Conservation (phyloP, 1,284 basidiomycete genomes). For the Boletus mariae region DNA sequence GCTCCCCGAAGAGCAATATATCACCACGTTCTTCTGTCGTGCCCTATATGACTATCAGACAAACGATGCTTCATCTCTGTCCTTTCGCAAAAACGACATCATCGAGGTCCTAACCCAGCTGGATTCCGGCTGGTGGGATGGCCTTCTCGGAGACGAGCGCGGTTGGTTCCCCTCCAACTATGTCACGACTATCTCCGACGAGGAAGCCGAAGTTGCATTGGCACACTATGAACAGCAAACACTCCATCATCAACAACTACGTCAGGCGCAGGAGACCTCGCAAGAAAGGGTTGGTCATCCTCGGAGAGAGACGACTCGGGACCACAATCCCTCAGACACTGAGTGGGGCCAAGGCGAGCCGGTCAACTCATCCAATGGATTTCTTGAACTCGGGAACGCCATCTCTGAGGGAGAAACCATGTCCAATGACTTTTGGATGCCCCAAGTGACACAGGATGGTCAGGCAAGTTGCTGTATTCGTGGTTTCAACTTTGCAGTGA, state of each 20-base stretch:
- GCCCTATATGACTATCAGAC: conserved; percentile 92
- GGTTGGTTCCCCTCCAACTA: conserved; percentile 99
- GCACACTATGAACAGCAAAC: conserved; percentile 44
- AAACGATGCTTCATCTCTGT: conserved; percentile 84
- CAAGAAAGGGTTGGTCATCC: conserved; percentile 11
- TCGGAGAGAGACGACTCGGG: conserved; percentile 16
- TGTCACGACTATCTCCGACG: conserved; percentile 75
- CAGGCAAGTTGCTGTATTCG: conserved; percentile 48
- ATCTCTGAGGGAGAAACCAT: conserved; percentile 34
- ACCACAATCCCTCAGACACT: conserved; percentile 22
- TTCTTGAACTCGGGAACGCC: conserved; percentile 22
- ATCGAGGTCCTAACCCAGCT: conserved; percentile 93
- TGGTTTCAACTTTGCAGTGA: neutral
- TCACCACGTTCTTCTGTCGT: conserved; percentile 79
- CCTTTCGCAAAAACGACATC: conserved; percentile 83
- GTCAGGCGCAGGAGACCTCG: conserved; percentile 14
- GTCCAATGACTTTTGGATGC: conserved; percentile 77
- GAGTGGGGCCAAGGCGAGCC: conserved; percentile 25
- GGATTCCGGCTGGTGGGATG: conserved; percentile 98
- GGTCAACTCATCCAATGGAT: conserved; percentile 17
- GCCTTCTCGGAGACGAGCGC: conserved; percentile 81
- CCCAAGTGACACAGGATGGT: conserved; percentile 66
- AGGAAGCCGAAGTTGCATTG: conserved; percentile 71
- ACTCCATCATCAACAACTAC: conserved; percentile 15
- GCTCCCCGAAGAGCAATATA: conserved; percentile 52